phyloP scores from a whole-genome alignment of 2,329 filamentous ascomycete species.

The Aspergillus ochraceoroseus region DNA sequence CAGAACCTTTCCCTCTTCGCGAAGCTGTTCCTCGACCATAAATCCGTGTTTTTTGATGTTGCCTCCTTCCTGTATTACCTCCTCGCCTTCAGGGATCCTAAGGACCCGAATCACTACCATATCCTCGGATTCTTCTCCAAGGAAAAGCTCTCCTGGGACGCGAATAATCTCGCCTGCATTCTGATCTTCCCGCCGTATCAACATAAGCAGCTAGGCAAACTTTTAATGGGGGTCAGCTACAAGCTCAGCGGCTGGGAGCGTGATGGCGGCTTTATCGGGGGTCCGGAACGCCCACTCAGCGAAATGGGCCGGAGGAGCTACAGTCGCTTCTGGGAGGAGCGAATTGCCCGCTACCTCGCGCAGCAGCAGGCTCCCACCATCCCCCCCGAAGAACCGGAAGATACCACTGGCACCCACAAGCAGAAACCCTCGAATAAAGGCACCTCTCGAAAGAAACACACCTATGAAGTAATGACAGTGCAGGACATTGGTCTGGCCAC shows the following conservation, averaged over 20 bases:
- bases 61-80: slow-evolving; percentile 92
- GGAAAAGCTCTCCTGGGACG: slow-evolving; percentile 98
- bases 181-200: slow-evolving; percentile 95
- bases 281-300: slow-evolving; percentile 89
- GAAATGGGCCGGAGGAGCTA: slow-evolving; percentile 81
- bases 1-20: slow-evolving; percentile 95
- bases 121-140: slow-evolving; percentile 98
- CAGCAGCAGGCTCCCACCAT: slow-evolving; percentile 36
- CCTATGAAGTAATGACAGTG: slow-evolving; percentile 55
- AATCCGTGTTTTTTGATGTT: slow-evolving; percentile 97
- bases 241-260: slow-evolving; percentile 76
- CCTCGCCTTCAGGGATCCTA: slow-evolving; percentile 65
- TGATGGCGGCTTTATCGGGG: slow-evolving; percentile 65
- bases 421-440: slow-evolving; percentile 24
- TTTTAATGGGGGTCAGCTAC: slow-evolving; percentile 91
- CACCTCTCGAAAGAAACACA: slow-evolving; percentile 42
- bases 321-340: slow-evolving; percentile 76
- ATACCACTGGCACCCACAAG: slow-evolving; percentile 26
- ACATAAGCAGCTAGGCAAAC: slow-evolving; percentile 75
- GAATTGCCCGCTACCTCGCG: slow-evolving; percentile 66
- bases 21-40: slow-evolving; percentile 96
- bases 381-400: slow-evolving; percentile 24
- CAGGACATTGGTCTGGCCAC: slow-evolving; percentile 69
- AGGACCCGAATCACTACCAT: slow-evolving; percentile 44
- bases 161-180: slow-evolving; percentile 96